Conservation (phyloP, 768 basidiomycete species). For the Hericium rajendrae region DNA sequence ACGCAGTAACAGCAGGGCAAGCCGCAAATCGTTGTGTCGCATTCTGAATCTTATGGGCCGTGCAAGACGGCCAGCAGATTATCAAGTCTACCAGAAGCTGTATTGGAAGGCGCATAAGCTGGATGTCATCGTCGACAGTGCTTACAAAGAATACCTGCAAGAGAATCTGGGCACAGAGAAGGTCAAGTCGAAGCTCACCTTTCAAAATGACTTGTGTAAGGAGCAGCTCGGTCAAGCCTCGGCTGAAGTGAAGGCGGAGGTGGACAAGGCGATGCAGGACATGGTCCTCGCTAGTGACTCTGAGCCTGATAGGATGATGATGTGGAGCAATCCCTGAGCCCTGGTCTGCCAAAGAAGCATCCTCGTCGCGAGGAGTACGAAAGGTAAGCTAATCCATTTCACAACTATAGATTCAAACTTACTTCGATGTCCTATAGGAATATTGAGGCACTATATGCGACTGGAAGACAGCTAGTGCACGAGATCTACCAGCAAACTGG, state of each 20-base stretch:
- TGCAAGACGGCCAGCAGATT: neutral
- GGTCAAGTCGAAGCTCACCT: neutral
- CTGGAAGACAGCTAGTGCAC: neutral
- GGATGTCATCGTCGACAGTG: neutral
- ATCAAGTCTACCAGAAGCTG: neutral
- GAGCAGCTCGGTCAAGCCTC: neutral
- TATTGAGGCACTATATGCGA: neutral
- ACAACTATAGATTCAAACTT: neutral
- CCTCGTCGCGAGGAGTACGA: neutral
- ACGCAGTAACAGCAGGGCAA: neutral
- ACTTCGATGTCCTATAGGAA: neutral
- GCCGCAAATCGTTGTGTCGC: neutral
- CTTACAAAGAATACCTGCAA: neutral
- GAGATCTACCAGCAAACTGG: neutral
- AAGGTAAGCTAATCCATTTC: too few species aligned
- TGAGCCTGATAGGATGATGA: neutral
- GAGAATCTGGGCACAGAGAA: neutral
- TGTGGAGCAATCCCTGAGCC: neutral
- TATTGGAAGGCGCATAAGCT: neutral
- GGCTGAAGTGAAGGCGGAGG: neutral
- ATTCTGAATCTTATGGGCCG: neutral
- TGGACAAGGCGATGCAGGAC: neutral
- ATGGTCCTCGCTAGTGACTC: too few species aligned
- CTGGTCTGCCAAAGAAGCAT: too few species aligned
- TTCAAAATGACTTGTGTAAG: neutral